Evolutionary conservation across 2,329 filamentous ascomycete genomes (phyloP), one percentile per base, ranked within the genome.

Genomic region (Calonectria hawksworthii): DNA sequence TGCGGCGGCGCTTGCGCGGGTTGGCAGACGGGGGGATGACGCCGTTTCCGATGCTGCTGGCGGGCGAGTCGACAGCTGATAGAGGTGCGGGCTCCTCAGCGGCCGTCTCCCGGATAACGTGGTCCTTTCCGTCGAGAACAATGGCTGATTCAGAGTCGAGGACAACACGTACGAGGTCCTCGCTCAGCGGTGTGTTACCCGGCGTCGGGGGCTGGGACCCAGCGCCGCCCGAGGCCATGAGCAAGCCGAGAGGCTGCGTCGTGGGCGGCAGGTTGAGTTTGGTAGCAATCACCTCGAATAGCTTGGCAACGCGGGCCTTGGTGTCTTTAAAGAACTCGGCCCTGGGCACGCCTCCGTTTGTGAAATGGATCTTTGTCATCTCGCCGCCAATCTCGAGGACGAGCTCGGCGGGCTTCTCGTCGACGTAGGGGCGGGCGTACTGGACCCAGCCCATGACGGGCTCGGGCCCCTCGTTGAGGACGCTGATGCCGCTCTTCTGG

Each of bases 351-450:
- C 79, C 30, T 4, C 30, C 80, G 28, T 77, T 59, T 3, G 80
- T 80, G 66, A 91, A 85, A 77, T 93, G 88, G 44, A 95, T 83
- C 36, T 88, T 84, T 3, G 92, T 94, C 68, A 89, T 89, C 80
- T 95, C 94, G 56, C 89, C 89, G 23, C 93, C 92, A 65, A 98
- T 94, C 83, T 99, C 95, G 2, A 98, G 86, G 32, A 99, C 89
- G 28, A 98, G 89, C 82, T 96, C 94, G 74, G 92, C 89, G 0
- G 93, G 86, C 28, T 88, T 89, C 68, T 95, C 92, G 83, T 98
- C 96, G n/a, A 95, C 92, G 80, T 93, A 98, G 0, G 96, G 96
- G 8, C 96, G 92, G 18, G 94, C 92, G 80, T 99, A 99, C 76
- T 92, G 92, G 34, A 98, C 92, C 88, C 91, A 94, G 51, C 85